phyloP scores from a whole-genome alignment of 257 asterid species.

The Primulina tabacum region DNA sequence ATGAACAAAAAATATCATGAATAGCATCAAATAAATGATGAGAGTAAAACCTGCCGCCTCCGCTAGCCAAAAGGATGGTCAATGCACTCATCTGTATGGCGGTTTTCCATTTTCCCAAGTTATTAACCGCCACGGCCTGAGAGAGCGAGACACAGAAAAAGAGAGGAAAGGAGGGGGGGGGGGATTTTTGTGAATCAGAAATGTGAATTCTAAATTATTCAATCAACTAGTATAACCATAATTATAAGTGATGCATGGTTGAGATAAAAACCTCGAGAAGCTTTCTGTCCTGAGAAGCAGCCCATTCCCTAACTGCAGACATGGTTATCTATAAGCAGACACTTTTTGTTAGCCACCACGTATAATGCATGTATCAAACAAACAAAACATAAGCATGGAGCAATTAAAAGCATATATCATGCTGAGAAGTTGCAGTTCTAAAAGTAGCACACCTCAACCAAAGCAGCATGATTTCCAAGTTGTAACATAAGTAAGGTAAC shows the following conservation, averaged over 20 bases:
- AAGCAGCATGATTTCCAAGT: constrained; percentile 9
- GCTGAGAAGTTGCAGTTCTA: not conserved
- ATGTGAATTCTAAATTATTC: constrained; percentile 10
- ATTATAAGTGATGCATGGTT: constrained; percentile 15
- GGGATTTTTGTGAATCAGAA: constrained; percentile 5
- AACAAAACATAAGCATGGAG: constrained; percentile 4
- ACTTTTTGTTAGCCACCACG: constrained; percentile 16
- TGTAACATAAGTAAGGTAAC: constrained; percentile 4
- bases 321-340: constrained; percentile 71
- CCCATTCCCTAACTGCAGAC: constrained; percentile 99
- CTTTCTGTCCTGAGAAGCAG: constrained; percentile 85
- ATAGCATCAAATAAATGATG: constrained; percentile 4
- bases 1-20: constrained; percentile 1
- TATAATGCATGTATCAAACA: constrained; percentile 9
- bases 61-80: constrained; percentile 77
- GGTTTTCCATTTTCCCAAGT: constrained; percentile 95
- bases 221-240: not conserved
- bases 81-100: constrained; percentile 91
- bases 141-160: not conserved
- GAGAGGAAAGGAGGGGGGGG: not conserved
- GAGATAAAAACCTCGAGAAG: constrained; percentile 66
- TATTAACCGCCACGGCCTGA: constrained; percentile 97
- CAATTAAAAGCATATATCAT: not conserved
- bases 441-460: not conserved
- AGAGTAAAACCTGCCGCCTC: constrained; percentile 70